Conservation (phyloP, 768 basidiomycete species). For the Ephemerocybe angulata region DNA sequence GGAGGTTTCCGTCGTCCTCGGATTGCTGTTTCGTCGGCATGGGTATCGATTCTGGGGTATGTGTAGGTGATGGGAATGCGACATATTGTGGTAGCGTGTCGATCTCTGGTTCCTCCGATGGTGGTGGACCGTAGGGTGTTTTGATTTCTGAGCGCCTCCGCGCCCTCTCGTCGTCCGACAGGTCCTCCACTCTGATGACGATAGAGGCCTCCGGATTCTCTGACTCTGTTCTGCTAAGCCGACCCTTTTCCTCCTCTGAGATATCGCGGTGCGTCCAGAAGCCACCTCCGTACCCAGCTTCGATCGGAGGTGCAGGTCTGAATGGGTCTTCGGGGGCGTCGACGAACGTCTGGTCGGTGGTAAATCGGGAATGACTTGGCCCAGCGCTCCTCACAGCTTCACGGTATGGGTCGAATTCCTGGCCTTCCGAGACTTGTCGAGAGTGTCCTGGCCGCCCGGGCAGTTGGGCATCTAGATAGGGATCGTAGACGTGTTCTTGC, state of each 20-base stretch:
- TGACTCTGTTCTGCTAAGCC: conserved; percentile 17
- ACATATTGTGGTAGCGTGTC: conserved; percentile 20
- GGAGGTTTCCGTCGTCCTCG: too few relatives aligned
- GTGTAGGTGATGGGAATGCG: background rate
- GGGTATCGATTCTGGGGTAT: too few relatives aligned
- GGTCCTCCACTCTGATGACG: background rate
- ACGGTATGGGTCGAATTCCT: conserved; percentile 41
- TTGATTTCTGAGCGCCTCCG: conserved; percentile 13
- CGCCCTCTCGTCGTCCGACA: conserved; percentile 12
- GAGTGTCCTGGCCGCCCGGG: too few relatives aligned
- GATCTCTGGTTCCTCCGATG: background rate
- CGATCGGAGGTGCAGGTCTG: conserved; percentile 18
- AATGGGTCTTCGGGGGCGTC: conserved; percentile 12
- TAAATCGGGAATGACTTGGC: conserved; percentile 5
- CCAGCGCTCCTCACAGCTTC: conserved; percentile 19
- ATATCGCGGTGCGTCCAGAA: conserved; percentile 34
- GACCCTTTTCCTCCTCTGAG: conserved; percentile 30
- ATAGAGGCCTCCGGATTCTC: conserved; percentile 4
- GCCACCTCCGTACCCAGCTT: conserved; percentile 34
- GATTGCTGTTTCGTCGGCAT: too few relatives aligned
- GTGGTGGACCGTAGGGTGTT: conserved; percentile 8
- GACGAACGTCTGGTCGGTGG: conserved; percentile 4
- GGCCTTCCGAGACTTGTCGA: conserved; percentile 21
- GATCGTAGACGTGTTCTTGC: conserved; percentile 1
- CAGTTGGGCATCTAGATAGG: too few relatives aligned